phyloP scores from a whole-genome alignment of 78 protist species.

The Dictyostelium discoideum region DNA sequence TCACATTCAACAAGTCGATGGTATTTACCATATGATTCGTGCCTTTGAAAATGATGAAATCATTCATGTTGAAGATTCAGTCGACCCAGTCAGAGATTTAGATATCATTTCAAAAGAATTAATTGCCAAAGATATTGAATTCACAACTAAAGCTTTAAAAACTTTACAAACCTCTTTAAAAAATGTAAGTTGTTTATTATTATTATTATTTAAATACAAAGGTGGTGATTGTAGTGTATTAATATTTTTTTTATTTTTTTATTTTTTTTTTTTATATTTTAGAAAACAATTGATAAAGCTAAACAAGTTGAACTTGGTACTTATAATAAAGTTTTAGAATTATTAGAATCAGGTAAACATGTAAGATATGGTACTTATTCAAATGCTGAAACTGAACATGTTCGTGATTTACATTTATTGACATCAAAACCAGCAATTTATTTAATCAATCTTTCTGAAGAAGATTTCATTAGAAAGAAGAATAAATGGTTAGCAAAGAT shows the following conservation, averaged over 20 bases:
- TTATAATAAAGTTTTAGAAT: slow-evolving; percentile 21
- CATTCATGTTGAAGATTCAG: slow-evolving; percentile 96
- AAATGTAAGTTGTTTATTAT: slow-evolving; percentile 16
- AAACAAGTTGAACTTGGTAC: slow-evolving; percentile 54
- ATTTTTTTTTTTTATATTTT: too few species aligned
- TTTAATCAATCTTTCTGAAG: slow-evolving; percentile 93
- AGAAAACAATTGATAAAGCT: slow-evolving; percentile 69
- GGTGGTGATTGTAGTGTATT: not conserved
- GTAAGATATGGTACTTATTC: slow-evolving; percentile 53
- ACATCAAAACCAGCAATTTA: slow-evolving; percentile 97
- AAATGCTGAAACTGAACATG: slow-evolving; percentile 80
- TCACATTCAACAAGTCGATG: slow-evolving; percentile 96
- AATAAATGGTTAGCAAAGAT: slow-evolving; percentile 96
- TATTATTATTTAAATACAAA: not conserved
- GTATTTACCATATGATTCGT: slow-evolving; percentile 97
- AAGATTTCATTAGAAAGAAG: slow-evolving; percentile 95
- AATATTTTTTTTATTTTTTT: too few species aligned
- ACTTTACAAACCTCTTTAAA: slow-evolving; percentile 8
- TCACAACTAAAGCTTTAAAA: slow-evolving; percentile 19
- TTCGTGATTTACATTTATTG: slow-evolving; percentile 89
- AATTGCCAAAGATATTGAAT: slow-evolving; percentile 91
- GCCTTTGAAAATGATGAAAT: slow-evolving; percentile 94
- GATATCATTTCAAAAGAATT: slow-evolving; percentile 95
- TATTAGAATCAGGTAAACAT: slow-evolving; percentile 65
- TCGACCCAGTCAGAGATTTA: slow-evolving; percentile 97